A percentile compares a stretch with the other conserved stretches of the same genome.
Conservation (phyloP, 345 rosid genomes). For the Pugionium dolabratum region DNA sequence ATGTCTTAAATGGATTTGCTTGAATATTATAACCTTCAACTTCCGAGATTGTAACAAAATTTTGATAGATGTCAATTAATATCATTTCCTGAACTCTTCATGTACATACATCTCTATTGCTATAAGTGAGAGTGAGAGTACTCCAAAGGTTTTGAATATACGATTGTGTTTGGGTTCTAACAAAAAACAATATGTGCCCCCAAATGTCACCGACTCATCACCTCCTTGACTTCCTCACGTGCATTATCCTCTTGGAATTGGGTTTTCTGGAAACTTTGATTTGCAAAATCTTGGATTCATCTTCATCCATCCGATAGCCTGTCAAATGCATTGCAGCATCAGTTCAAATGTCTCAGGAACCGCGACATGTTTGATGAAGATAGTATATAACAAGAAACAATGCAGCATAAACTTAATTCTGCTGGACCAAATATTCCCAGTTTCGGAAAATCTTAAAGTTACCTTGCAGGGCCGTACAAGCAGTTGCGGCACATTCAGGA, state of each 20-base stretch:
- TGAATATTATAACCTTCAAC: too few species aligned
- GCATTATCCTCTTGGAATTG: slow-evolving; percentile 69
- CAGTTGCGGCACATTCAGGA: slow-evolving; percentile 90
- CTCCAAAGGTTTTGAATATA: slow-evolving; percentile 4
- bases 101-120: slow-evolving; percentile 20
- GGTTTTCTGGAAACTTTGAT: slow-evolving; percentile 68
- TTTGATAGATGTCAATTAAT: too few species aligned
- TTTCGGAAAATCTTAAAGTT: neutral
- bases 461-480: slow-evolving; percentile 93
- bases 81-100: slow-evolving; percentile 12
- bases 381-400: slow-evolving; percentile 3
- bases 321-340: slow-evolving; percentile 19
- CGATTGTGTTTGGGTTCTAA: slow-evolving; percentile 19
- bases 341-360: neutral
- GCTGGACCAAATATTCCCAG: neutral
- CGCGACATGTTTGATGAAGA: slow-evolving; percentile 5
- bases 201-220: slow-evolving; percentile 28
- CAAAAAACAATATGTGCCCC: slow-evolving; percentile 9
- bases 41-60: too few species aligned
- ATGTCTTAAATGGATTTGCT: too few species aligned
- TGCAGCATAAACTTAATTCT: too few species aligned
- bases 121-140: slow-evolving; percentile 5
- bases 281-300: slow-evolving; percentile 65
- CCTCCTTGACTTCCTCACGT: slow-evolving; percentile 52
- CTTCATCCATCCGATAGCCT: slow-evolving; percentile 84